Conservation (phyloP, 2,329 filamentous ascomycete species). For the Phaeosphaeria sp. region DNA sequence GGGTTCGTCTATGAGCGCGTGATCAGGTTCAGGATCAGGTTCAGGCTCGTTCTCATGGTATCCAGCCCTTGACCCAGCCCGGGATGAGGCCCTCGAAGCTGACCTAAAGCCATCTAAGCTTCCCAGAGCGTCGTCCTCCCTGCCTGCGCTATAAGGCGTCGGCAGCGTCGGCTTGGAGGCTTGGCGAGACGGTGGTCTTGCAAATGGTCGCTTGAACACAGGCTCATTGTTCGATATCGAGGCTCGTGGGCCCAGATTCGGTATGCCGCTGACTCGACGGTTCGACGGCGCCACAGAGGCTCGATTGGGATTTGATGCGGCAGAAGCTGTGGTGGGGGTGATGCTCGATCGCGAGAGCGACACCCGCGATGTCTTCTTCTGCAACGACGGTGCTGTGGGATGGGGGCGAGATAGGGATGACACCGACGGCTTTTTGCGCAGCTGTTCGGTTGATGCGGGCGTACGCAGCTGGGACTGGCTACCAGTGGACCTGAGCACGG, state of each 20-base stretch:
- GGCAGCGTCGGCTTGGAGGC: constrained; percentile 23
- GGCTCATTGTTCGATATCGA: constrained; percentile 19
- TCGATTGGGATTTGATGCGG: constrained; percentile 5
- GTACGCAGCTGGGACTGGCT: constrained; percentile 50
- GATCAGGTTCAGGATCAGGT: constrained; percentile 19
- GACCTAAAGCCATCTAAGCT: constrained; percentile 52
- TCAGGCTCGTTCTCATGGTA: constrained; percentile 43
- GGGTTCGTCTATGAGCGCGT: constrained; percentile 17
- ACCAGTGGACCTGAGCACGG: constrained; percentile 52
- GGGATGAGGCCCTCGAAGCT: constrained; percentile 51
- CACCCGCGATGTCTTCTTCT: constrained; percentile 40
- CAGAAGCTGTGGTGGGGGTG: constrained; percentile 18
- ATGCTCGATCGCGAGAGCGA: constrained; percentile 36
- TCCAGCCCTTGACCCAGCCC: constrained; percentile 44
- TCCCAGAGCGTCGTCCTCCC: constrained; percentile 50
- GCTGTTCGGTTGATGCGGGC: constrained; percentile 54
- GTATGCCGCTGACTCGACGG: constrained; percentile 29
- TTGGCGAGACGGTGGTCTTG: constrained; percentile 44
- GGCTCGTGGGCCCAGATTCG: constrained; percentile 16
- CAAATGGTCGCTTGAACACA: constrained; percentile 48
- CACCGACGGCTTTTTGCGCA: constrained; percentile 41
- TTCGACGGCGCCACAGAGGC: constrained; percentile 31
- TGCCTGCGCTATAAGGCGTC: constrained; percentile 12
- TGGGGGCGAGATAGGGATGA: constrained; percentile 29
- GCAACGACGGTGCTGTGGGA: constrained; percentile 25